These are phyloP conservation scores for Aspergillus cristatus DNA, from an alignment of 495 filamentous ascomycete genomes.

Conservation along the genomic window DNA sequence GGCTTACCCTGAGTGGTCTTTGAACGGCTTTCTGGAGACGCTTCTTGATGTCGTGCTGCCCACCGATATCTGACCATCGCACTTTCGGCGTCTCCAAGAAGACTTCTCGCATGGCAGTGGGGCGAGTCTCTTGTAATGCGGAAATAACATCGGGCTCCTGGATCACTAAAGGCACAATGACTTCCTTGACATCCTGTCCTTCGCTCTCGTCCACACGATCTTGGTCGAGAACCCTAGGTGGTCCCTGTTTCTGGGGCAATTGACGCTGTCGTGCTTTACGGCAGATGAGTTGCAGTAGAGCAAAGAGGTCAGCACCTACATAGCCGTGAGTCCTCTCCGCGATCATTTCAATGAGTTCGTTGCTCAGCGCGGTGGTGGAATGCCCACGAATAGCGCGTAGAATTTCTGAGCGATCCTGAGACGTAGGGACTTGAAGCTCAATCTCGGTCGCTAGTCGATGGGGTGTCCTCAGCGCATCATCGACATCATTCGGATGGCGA, in stretches of 20 bases:
- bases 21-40: slow-evolving; percentile 54
- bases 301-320: slow-evolving; percentile 54
- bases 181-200: neutral
- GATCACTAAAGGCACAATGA: slow-evolving; percentile 18
- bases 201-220: slow-evolving; percentile 4
- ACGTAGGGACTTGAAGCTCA: slow-evolving; percentile 72
- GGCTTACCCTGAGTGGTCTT: slow-evolving; percentile 54
- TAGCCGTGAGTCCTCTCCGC: slow-evolving; percentile 58
- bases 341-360: slow-evolving; percentile 34
- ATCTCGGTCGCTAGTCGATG: slow-evolving; percentile 63
- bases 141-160: slow-evolving; percentile 42
- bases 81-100: slow-evolving; percentile 82
- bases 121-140: slow-evolving; percentile 52
- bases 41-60: slow-evolving; percentile 71
- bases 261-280: slow-evolving; percentile 33
- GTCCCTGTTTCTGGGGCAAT: slow-evolving; percentile 5
- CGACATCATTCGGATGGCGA: slow-evolving; percentile 63
- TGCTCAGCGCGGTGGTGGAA: slow-evolving; percentile 18
- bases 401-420: slow-evolving; percentile 62
- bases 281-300: slow-evolving; percentile 38
- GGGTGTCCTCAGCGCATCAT: slow-evolving; percentile 57
- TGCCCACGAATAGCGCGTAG: slow-evolving; percentile 40
- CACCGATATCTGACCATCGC: slow-evolving; percentile 83
- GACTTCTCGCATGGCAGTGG: slow-evolving; percentile 84
- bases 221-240: neutral